Evolutionary conservation across 352 stramenopile species (phyloP).

Genomic region (Phytopythium litorale): DNA sequence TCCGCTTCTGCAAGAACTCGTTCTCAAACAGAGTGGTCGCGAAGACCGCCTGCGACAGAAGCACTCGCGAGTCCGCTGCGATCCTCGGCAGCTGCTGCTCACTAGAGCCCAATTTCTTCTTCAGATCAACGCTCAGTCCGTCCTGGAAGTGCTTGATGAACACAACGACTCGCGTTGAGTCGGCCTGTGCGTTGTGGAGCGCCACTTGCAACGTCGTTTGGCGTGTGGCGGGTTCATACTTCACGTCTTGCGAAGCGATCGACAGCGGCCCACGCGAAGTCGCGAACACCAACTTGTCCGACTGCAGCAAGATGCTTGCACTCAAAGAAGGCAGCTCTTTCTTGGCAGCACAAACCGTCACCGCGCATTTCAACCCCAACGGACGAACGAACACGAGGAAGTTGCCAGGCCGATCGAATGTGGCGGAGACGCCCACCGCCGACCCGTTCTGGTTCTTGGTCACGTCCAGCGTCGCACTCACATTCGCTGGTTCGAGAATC

Average conservation of each 20-base stretch:
- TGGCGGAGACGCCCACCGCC: slow-evolving; percentile 18
- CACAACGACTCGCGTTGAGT: slow-evolving; percentile 26
- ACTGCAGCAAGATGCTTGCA: slow-evolving; percentile 13
- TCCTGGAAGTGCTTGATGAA: slow-evolving; percentile 34
- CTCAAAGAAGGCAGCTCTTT: slow-evolving; percentile 9
- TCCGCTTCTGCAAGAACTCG: slow-evolving; percentile 50
- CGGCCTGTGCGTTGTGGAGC: slow-evolving; percentile 17
- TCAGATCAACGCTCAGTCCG: background rate
- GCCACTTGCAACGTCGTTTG: slow-evolving; percentile 16
- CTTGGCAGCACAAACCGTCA: slow-evolving; percentile 27
- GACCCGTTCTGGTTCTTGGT: slow-evolving; percentile 16
- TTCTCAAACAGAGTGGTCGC: slow-evolving; percentile 13
- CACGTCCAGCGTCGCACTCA: slow-evolving; percentile 11
- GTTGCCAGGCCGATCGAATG: slow-evolving; percentile 18
- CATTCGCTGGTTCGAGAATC: slow-evolving; percentile 20
- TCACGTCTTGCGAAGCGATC: slow-evolving; percentile 28
- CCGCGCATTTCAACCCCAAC: slow-evolving; percentile 25
- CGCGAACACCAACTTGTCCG: slow-evolving; percentile 7
- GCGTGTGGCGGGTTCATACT: slow-evolving; percentile 6
- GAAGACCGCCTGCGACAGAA: background rate
- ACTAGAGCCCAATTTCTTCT: background rate
- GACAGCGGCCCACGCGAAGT: slow-evolving; percentile 14
- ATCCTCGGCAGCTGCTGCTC: background rate
- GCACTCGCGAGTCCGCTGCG: background rate
- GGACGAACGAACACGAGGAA: slow-evolving; percentile 33